A percentile compares a stretch with the other conserved stretches of the same genome.
Conservation (phyloP, 75 land plant genomes). For the Gnetum montanum region DNA sequence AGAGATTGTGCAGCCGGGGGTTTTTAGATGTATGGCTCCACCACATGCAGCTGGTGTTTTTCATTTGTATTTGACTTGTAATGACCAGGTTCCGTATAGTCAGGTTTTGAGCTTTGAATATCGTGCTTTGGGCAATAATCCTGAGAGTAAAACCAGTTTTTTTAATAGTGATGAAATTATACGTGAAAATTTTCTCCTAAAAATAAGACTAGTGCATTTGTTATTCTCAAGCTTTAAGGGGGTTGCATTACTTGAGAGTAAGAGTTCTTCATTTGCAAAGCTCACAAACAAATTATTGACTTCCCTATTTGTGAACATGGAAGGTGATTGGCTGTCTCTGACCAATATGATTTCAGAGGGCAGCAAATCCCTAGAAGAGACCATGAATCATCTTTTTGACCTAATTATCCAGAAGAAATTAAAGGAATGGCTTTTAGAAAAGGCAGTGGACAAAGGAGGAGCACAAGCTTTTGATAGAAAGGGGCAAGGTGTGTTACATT, state of each 20-base stretch:
- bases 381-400: constrained; percentile 30
- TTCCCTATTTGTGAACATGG: constrained; percentile 10
- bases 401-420: constrained; percentile 47
- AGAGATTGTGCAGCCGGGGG: constrained; percentile 50
- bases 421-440: constrained; percentile 62
- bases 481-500: constrained; percentile 72
- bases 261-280: constrained; percentile 16
- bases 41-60: constrained; percentile 46
- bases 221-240: constrained; percentile 45
- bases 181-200: constrained; percentile 24
- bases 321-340: constrained; percentile 34
- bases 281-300: constrained; percentile 28
- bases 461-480: constrained; percentile 26
- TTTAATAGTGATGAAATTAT: constrained; percentile 13
- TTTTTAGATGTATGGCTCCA: constrained; percentile 43
- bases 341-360: constrained; percentile 8
- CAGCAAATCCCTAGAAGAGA: constrained; percentile 13
- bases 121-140: neutral
- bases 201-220: constrained; percentile 42
- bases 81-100: constrained; percentile 47
- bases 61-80: constrained; percentile 36
- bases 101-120: constrained; percentile 54
- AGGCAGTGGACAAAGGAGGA: constrained; percentile 39
- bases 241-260: constrained; percentile 11
- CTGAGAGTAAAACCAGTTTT: neutral